Conservation (phyloP, 768 basidiomycete species). For the Kwoniella dendrophila region DNA sequence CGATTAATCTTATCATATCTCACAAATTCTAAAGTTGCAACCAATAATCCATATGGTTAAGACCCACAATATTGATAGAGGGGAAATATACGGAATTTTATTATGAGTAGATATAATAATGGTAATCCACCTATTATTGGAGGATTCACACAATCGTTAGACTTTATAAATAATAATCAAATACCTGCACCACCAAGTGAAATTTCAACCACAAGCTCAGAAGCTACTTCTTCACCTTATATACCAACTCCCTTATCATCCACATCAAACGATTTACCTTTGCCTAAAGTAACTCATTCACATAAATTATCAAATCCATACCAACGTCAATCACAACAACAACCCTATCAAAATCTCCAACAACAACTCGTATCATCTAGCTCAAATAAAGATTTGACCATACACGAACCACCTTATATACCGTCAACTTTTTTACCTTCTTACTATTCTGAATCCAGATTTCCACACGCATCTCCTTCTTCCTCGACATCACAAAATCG, state of each 20-base stretch:
- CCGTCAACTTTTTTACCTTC: constrained; percentile 19
- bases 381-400: too few relatives aligned
- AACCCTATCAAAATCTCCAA: neutral
- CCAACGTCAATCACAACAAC: neutral
- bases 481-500: neutral
- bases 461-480: neutral
- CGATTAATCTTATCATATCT: too few relatives aligned
- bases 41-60: too few relatives aligned
- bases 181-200: constrained; percentile 3
- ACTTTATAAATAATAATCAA: neutral
- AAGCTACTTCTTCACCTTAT: constrained; percentile 15
- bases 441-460: constrained; percentile 15
- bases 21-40: too few relatives aligned
- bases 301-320: neutral
- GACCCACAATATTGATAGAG: too few relatives aligned
- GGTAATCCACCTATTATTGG: neutral
- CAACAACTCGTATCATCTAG: neutral
- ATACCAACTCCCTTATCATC: constrained; percentile 3
- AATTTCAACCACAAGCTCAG: neutral
- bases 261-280: constrained; percentile 8
- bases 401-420: constrained; percentile 7
- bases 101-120: constrained; percentile 3
- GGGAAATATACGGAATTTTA: neutral
- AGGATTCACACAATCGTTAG: neutral
- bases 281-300: neutral